Base-by-base conservation (phyloP, 1,139 yeast genomes). In the Magnusiomyces paraingens region DNA sequence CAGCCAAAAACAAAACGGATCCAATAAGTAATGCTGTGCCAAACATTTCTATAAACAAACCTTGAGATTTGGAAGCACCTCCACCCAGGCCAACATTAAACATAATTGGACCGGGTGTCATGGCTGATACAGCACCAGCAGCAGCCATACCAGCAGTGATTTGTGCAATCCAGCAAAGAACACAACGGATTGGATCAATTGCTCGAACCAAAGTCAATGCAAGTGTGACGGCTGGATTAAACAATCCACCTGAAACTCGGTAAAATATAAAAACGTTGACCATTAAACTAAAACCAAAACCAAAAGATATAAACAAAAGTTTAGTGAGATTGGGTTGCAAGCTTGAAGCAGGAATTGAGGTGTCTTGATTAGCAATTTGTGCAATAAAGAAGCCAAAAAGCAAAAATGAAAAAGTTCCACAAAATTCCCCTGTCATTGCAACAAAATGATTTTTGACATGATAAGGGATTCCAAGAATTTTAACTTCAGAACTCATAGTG, bases 101-200 rank as follows among this genome's bases (percentile, higher is more conserved):
- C 20, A 80, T 75, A 64, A 88, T 76, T 47, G 77, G 76, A 58
- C 96, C 96, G 47, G 96, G 96, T 40, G 94, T 85, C 84, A 88
- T 80, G 51, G 90, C 95, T 61, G 80, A 74, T 51, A 91, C 95
- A 48, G 90, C 93, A 69, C 89, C 96, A 57, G 95, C 95, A 57
- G 96, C 96, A 63, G 90, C 89, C 83, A 89, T 84, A 71, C 95
- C 95, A 52, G 85, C 96, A 67, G 87, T 70, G 64, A 88, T 70
- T 73, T 89, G 95, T 48, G 91, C 66, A 53, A 82, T 52, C 71
- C 80, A 71, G 82, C 85, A 81, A 55, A 86, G 68, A 43, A 74
- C 70, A 61, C 87, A 93, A 70, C 95, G 81, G 43, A 84, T 57
- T 55, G 93, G 90, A 47, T 88, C 80, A 58, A 86, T 77, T 53